phyloP scores from a whole-genome alignment of 1,284 basidiomycete genomes.

The Ganoderma lingzhi region DNA sequence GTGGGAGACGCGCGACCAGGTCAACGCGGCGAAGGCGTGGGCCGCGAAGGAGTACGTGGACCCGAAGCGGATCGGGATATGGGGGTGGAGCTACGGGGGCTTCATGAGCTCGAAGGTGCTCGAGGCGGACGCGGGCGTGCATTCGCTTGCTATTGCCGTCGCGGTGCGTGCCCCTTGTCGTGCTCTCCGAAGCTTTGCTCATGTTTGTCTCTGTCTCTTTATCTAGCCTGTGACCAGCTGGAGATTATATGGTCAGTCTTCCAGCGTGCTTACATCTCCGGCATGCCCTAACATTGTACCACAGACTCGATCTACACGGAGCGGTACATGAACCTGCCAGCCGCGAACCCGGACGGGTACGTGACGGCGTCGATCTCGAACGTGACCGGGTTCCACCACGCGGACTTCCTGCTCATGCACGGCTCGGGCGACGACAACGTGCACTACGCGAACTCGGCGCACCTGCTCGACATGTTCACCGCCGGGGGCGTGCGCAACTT shows the following conservation, averaged over 20 bases:
- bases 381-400: conserved; percentile 82
- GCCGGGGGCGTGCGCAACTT: conserved; percentile 78
- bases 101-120: conserved; percentile 92
- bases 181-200: neutral
- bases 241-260: conserved; percentile 78
- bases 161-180: conserved; percentile 63
- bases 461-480: conserved; percentile 92
- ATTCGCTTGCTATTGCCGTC: conserved; percentile 89
- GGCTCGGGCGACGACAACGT: conserved; percentile 96
- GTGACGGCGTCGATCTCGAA: conserved; percentile 85
- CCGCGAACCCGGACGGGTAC: conserved; percentile 85
- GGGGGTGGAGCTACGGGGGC: conserved; percentile 97
- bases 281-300: neutral
- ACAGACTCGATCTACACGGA: conserved; percentile 92
- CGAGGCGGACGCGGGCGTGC: conserved; percentile 87
- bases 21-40: conserved; percentile 85
- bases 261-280: no score
- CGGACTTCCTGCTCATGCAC: conserved; percentile 88
- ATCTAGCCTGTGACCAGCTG: conserved; percentile 91
- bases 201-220: neutral
- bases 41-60: conserved; percentile 83
- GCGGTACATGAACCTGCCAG: conserved; percentile 93
- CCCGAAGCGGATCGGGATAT: conserved; percentile 86
- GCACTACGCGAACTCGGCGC: conserved; percentile 91
- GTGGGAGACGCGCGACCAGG: conserved; percentile 89